These are phyloP conservation scores for Hyphodiscus sp. DNA, from an alignment of 2,329 filamentous ascomycete genomes.

Conservation along the genomic window DNA sequence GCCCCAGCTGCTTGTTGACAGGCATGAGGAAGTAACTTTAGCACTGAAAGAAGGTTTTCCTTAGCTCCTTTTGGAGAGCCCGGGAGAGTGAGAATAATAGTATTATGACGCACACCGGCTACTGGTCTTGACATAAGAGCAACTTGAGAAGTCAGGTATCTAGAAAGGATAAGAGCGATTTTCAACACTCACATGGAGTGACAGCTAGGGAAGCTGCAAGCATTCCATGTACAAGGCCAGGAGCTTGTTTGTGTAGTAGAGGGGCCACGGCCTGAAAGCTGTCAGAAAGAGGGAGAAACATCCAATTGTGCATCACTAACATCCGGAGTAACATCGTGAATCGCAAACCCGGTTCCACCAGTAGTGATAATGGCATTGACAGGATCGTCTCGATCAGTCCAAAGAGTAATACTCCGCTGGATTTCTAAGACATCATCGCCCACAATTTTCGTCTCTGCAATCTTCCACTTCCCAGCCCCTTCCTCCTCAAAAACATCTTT, in stretches of 20 bases:
- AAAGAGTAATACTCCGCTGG: conserved; percentile 62
- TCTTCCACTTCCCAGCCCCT: conserved; percentile 64
- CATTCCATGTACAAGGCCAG: conserved; percentile 94
- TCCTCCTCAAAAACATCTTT: conserved; percentile 61
- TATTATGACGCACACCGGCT: conserved; percentile 75
- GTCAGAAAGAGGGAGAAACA: conserved; percentile 1
- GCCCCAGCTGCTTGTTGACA: conserved; percentile 81
- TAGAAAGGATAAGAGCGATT: neutral
- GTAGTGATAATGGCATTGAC: conserved; percentile 80
- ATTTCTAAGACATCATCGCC: conserved; percentile 70
- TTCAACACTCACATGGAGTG: conserved; percentile 68
- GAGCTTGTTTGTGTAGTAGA: conserved; percentile 76
- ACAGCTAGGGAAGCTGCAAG: conserved; percentile 74
- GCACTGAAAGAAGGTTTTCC: conserved; percentile 83
- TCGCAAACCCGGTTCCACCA: conserved; percentile 88
- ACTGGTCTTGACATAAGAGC: conserved; percentile 95
- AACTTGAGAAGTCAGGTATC: conserved; percentile 47
- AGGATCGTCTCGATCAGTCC: conserved; percentile 60
- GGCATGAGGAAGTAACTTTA: conserved; percentile 92
- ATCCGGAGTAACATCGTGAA: conserved; percentile 82
- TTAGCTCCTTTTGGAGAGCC: conserved; percentile 92
- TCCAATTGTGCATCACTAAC: conserved; percentile 38
- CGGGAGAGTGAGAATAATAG: conserved; percentile 81
- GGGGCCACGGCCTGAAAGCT: conserved; percentile 61
- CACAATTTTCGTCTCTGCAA: conserved; percentile 67